Evolutionary conservation across 805 yeast species (phyloP).

Genomic region (Martiniozyma abietophila): DNA sequence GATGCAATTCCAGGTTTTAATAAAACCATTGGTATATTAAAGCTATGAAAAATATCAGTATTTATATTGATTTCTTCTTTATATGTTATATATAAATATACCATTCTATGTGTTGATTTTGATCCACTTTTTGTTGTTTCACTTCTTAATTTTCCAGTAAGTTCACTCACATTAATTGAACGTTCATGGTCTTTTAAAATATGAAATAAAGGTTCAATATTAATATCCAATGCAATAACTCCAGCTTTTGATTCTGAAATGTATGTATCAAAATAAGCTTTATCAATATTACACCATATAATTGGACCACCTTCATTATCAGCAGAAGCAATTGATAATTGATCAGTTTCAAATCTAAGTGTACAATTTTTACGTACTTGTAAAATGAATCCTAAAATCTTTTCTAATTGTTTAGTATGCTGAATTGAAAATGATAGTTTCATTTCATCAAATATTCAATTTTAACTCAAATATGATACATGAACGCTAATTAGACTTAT

Average conservation of each 20-base stretch:
- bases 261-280: conserved; percentile 37
- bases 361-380: conserved; percentile 47
- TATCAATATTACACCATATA: conserved; percentile 53
- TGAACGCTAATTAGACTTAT: too few relatives aligned
- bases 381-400: conserved; percentile 22
- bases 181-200: conserved; percentile 48
- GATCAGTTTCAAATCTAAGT: conserved; percentile 42
- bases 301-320: conserved; percentile 53
- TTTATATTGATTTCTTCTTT: conserved; percentile 34
- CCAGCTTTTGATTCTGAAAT: conserved; percentile 46
- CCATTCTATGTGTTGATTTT: conserved; percentile 27
- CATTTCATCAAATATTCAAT: too few relatives aligned
- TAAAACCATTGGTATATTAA: conserved; percentile 62
- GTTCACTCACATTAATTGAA: conserved; percentile 37
- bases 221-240: conserved; percentile 50
- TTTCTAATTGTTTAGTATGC: too few relatives aligned
- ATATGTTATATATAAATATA: conserved; percentile 47
- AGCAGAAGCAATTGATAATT: conserved; percentile 42
- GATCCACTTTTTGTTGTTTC: conserved; percentile 6
- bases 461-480: too few relatives aligned
- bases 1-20: conserved; percentile 46
- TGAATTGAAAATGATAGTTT: too few relatives aligned
- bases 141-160: conserved; percentile 39
- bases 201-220: conserved; percentile 49
- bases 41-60: conserved; percentile 50